Conservation (phyloP, 345 rosid species). For the Acer campestre region DNA sequence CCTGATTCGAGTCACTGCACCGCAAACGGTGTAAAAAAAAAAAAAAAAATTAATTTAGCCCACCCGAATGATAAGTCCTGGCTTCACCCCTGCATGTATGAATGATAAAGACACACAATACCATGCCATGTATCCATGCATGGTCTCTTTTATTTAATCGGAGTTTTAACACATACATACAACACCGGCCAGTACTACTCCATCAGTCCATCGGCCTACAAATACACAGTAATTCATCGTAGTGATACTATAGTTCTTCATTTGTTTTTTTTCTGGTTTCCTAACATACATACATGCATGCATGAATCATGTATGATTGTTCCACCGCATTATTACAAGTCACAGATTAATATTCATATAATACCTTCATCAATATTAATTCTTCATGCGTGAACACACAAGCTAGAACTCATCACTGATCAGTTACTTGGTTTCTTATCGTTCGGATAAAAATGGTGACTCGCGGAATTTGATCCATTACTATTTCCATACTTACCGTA, state of each 20-base stretch:
- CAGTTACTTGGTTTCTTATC: not conserved
- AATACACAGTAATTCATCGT: not conserved
- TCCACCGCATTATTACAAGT: not conserved
- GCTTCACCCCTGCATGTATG: too few relatives aligned
- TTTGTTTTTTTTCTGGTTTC: not conserved
- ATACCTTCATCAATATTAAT: too few relatives aligned
- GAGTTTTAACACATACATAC: not conserved
- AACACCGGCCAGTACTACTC: not conserved
- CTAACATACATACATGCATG: not conserved
- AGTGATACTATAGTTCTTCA: not conserved
- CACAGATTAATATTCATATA: not conserved
- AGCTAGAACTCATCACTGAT: not conserved
- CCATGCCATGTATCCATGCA: not conserved
- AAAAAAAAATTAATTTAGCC: too few relatives aligned
- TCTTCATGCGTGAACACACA: not conserved
- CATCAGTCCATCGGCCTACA: not conserved
- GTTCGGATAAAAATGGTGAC: not conserved
- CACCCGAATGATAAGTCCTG: too few relatives aligned
- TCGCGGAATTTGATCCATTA: not conserved
- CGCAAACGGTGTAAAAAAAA: too few relatives aligned
- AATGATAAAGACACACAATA: not conserved
- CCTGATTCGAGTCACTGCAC: too few relatives aligned
- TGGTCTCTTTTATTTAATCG: not conserved
- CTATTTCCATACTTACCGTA: not conserved
- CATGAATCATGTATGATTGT: not conserved